phyloP scores from a whole-genome alignment of 2,329 filamentous ascomycete genomes.

The Colletotrichum godetiae region DNA sequence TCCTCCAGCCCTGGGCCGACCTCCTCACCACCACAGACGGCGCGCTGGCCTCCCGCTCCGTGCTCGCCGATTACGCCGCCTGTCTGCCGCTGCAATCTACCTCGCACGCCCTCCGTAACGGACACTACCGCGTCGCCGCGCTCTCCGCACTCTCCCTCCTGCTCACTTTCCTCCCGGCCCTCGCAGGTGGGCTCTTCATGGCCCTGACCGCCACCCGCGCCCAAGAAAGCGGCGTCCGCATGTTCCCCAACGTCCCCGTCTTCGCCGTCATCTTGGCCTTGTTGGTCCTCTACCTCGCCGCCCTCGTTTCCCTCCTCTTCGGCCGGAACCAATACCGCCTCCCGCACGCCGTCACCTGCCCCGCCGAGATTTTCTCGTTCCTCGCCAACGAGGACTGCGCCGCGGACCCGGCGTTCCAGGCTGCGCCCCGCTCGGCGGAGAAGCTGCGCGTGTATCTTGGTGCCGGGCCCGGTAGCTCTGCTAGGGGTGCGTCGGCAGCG shows the following conservation, averaged over 20 bases:
- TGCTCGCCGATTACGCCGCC: conserved; percentile 78
- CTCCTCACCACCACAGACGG: conserved; percentile 67
- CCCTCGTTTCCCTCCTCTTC: conserved; percentile 71
- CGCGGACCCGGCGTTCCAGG: conserved; percentile 78
- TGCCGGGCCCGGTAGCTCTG: conserved; percentile 64
- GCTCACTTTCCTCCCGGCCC: conserved; percentile 72
- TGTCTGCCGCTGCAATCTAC: conserved; percentile 72
- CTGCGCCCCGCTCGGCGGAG: conserved; percentile 74
- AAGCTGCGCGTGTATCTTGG: conserved; percentile 62
- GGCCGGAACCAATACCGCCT: conserved; percentile 71
- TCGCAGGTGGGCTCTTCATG: conserved; percentile 79
- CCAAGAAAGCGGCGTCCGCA: conserved; percentile 60
- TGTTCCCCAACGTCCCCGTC: conserved; percentile 79
- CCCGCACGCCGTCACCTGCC: conserved; percentile 77
- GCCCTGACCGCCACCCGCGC: conserved; percentile 66
- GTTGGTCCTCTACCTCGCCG: conserved; percentile 76
- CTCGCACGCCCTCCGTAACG: conserved; percentile 66
- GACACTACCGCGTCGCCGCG: conserved; percentile 74
- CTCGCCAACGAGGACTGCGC: conserved; percentile 78
- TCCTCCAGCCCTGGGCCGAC: conserved; percentile 77
- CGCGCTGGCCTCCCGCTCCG: conserved; percentile 68
- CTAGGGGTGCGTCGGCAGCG: conserved; percentile 50
- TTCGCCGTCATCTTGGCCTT: conserved; percentile 80
- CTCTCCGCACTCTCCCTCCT: conserved; percentile 69
- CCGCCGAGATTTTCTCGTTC: conserved; percentile 84